phyloP scores from a whole-genome alignment of 495 filamentous ascomycete species.

The Penicillium fimorum region DNA sequence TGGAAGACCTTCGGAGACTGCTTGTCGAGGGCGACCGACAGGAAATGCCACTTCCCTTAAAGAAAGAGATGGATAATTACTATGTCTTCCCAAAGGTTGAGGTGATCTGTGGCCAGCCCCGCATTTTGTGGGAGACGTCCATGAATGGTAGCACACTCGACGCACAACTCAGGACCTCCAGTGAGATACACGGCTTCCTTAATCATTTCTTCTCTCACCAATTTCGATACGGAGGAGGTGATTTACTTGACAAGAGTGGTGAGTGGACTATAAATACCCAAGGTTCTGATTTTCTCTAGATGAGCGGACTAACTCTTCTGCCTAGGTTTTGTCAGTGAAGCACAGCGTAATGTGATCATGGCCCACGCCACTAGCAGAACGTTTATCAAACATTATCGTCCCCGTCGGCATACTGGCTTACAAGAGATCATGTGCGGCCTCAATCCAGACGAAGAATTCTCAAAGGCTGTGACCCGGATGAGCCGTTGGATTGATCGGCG shows the following conservation, averaged over 20 bases:
- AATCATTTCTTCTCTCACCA: constrained; percentile 13
- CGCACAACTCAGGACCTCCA: constrained; percentile 3
- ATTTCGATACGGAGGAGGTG: constrained; percentile 15
- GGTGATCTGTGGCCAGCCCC: constrained; percentile 10
- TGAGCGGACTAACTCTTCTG: constrained; percentile 1
- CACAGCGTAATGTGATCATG: constrained; percentile 31
- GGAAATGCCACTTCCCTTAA: constrained; percentile 18
- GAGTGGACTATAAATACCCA: constrained; percentile 8
- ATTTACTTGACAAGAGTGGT: constrained; percentile 17
- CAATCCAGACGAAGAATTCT: constrained; percentile 25
- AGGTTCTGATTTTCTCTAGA: constrained; percentile 1
- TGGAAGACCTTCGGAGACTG: constrained; percentile 18
- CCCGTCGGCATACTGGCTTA: constrained; percentile 20
- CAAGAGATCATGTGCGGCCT: constrained; percentile 25
- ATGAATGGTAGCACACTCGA: constrained; percentile 12
- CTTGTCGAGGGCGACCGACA: constrained; percentile 13
- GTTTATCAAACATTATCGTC: constrained; percentile 32
- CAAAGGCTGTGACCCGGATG: constrained; percentile 25
- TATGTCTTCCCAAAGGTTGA: constrained; percentile 21
- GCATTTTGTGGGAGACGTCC: constrained; percentile 3
- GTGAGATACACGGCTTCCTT: constrained; percentile 17
- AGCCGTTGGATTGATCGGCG: constrained; percentile 28
- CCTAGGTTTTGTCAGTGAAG: constrained; percentile 28
- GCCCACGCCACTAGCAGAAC: constrained; percentile 23
- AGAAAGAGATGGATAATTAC: constrained; percentile 18